A percentile compares a stretch with the other conserved stretches of the same genome.
These are phyloP conservation scores for Beta macrorhiza DNA, from an alignment of 179 eudicot species.

Conservation along the genomic window DNA sequence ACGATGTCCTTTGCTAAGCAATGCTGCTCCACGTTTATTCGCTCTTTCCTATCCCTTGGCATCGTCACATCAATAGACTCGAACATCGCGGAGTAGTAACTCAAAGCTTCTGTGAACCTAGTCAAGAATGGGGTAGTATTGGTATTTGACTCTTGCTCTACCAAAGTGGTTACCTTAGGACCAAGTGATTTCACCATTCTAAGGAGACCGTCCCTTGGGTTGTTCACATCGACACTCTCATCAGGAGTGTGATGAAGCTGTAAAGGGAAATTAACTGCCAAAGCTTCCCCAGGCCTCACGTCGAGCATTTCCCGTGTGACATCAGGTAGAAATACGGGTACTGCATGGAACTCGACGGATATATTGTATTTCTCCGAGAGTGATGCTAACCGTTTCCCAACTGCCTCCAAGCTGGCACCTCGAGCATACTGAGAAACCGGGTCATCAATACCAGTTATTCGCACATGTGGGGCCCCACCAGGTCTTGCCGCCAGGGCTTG, in stretches of 20 bases:
- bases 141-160: slow-evolving; percentile 90
- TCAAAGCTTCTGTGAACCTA: slow-evolving; percentile 62
- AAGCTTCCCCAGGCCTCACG: slow-evolving; percentile 71
- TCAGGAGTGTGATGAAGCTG: slow-evolving; percentile 93
- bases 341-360: slow-evolving; percentile 63
- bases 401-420: slow-evolving; percentile 61
- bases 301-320: slow-evolving; percentile 68
- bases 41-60: slow-evolving; percentile 66
- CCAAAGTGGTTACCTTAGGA: slow-evolving; percentile 78
- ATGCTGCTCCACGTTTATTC: slow-evolving; percentile 80
- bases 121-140: slow-evolving; percentile 73
- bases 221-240: slow-evolving; percentile 86
- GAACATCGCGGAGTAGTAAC: slow-evolving; percentile 79
- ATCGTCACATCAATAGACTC: slow-evolving; percentile 82
- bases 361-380: slow-evolving; percentile 68
- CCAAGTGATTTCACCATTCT: slow-evolving; percentile 79
- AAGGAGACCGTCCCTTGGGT: slow-evolving; percentile 74
- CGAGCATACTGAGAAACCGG: slow-evolving; percentile 84
- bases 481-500: slow-evolving; percentile 95
- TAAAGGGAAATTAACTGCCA: slow-evolving; percentile 83
- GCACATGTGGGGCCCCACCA: slow-evolving; percentile 72
- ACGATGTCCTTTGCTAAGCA: slow-evolving; percentile 86
- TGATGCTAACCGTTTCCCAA: slow-evolving; percentile 53
- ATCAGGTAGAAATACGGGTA: slow-evolving; percentile 69
- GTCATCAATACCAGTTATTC: slow-evolving; percentile 92